Percentiles rank a stretch among this genome's conserved stretches.
Conservation (phyloP, 1,139 yeast species). For the Pichia cactophila region DNA sequence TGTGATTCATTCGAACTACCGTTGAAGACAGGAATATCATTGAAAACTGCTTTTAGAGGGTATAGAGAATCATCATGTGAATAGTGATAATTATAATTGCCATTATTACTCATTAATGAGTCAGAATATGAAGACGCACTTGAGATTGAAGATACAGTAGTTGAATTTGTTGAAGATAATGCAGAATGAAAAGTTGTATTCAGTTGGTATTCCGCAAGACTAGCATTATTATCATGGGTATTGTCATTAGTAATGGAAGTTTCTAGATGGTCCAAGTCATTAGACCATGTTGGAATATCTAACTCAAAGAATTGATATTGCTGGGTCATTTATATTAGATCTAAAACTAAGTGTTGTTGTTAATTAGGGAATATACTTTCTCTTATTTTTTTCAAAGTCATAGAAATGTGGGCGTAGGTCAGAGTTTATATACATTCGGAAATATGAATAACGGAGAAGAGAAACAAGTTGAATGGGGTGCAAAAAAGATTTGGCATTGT, state of each 20-base stretch:
- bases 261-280: slow-evolving; percentile 4
- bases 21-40: neutral
- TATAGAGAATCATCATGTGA: neutral
- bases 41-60: neutral
- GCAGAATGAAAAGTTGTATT: neutral
- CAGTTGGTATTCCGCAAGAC: neutral
- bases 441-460: neutral
- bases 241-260: neutral
- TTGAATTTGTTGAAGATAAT: neutral
- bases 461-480: neutral
- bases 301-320: slow-evolving; percentile 2
- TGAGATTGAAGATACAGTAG: neutral
- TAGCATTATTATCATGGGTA: neutral
- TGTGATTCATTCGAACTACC: neutral
- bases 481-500: neutral
- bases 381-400: neutral
- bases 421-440: neutral
- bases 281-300: slow-evolving; percentile 5
- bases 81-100: neutral
- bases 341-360: neutral
- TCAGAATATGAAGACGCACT: neutral
- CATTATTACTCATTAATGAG: neutral
- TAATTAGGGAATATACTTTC: neutral
- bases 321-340: neutral
- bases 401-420: neutral